These are phyloP conservation scores for Cenchrus americanus DNA, from an alignment of 176 grass and related monocot genomes.

Conservation along the genomic window DNA sequence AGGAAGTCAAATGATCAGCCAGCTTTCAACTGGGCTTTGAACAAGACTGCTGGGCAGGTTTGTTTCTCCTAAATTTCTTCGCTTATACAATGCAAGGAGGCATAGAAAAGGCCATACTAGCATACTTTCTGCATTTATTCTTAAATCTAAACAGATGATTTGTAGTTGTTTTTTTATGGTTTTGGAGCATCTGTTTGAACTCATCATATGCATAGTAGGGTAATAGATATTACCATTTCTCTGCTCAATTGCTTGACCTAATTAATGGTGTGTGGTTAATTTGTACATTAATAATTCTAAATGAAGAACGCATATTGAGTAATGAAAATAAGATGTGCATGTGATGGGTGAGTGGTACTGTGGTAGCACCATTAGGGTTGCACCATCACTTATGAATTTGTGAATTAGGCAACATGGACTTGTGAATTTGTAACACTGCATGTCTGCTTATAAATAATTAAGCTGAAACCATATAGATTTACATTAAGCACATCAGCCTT, in stretches of 20 bases:
- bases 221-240: no score
- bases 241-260: constrained; percentile 11
- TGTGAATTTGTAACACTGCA: neutral
- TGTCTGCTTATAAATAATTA: no score
- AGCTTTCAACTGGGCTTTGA: constrained; percentile 96
- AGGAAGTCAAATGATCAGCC: constrained; percentile 87
- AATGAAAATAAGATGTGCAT: neutral
- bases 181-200: no score
- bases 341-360: no score
- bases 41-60: constrained; percentile 82
- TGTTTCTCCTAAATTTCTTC: constrained; percentile 34
- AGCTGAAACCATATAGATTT: no score
- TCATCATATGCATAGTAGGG: no score
- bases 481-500: no score
- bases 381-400: neutral
- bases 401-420: no score
- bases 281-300: neutral
- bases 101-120: neutral
- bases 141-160: neutral
- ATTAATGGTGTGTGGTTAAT: neutral
- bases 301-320: neutral
- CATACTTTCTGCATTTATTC: neutral
- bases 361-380: neutral
- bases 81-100: neutral
- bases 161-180: no score